Evolutionary conservation across 495 filamentous ascomycete species (phyloP).

Genomic region (Aspergillus leporis): DNA sequence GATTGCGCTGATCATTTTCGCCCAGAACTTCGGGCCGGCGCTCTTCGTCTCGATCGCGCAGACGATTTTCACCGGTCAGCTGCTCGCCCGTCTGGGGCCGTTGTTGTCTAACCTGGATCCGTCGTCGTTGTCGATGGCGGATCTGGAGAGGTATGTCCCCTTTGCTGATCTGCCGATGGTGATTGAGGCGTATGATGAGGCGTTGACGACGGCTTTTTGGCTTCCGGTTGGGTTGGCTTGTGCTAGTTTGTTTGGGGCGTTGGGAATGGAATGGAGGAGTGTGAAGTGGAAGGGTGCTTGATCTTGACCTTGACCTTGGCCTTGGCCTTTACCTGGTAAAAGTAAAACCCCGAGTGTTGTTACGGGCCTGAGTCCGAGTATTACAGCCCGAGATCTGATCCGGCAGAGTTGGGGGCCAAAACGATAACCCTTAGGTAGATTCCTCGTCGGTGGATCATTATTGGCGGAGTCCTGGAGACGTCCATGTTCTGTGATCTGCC

Average conservation of each 20-base stretch:
- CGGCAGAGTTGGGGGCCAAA: no score
- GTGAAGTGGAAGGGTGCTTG: not conserved
- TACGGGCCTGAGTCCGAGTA: no score
- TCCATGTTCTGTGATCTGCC: not conserved
- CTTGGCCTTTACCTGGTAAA: no score
- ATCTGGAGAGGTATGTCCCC: conserved; percentile 35
- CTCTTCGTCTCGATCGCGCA: conserved; percentile 58
- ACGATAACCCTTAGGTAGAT: no score
- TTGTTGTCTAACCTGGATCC: conserved; percentile 39
- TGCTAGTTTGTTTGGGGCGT: conserved; percentile 47
- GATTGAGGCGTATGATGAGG: conserved; percentile 44
- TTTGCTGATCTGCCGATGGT: conserved; percentile 38
- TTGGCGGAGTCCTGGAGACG: no score
- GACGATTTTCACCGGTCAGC: conserved; percentile 51
- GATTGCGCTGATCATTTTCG: conserved; percentile 60
- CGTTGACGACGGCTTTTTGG: conserved; percentile 23
- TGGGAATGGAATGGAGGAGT: conserved; percentile 55
- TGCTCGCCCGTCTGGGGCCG: conserved; percentile 40
- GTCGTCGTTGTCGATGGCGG: conserved; percentile 36
- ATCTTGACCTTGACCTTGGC: no score
- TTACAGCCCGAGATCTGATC: no score
- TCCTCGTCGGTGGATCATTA: no score
- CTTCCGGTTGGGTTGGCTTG: conserved; percentile 40
- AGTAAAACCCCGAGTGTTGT: no score
- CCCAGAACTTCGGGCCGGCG: conserved; percentile 60